Evolutionary conservation across 495 filamentous ascomycete genomes (phyloP).

Genomic region (Trichoderma gamsii): DNA sequence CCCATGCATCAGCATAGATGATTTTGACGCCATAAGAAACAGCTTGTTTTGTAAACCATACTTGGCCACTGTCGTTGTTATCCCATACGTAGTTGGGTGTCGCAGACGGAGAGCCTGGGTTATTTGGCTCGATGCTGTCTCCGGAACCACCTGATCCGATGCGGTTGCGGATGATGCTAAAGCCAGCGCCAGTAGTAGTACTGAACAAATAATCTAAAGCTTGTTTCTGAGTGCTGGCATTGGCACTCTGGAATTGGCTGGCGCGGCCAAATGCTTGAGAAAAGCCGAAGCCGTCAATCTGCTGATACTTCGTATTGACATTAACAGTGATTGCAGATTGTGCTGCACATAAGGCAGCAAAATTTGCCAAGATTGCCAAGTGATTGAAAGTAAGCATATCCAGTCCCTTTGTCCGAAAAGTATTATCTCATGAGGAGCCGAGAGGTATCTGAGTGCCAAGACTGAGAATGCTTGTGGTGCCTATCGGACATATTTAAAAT

Average conservation of each 20-base stretch:
- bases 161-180: conserved; percentile 49
- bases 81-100: conserved; percentile 41
- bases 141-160: conserved; percentile 30
- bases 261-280: conserved; percentile 34
- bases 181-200: conserved; percentile 41
- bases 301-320: conserved; percentile 28
- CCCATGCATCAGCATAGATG: conserved; percentile 52
- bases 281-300: conserved; percentile 44
- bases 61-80: conserved; percentile 40
- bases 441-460: too few relatives aligned
- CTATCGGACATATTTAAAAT: too few relatives aligned
- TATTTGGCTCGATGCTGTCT: conserved; percentile 38
- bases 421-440: background rate
- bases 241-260: conserved; percentile 37
- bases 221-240: conserved; percentile 26
- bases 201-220: conserved; percentile 46
- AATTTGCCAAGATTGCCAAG: background rate
- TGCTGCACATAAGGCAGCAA: background rate
- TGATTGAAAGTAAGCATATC: background rate
- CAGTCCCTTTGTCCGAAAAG: background rate
- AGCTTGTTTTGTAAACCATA: conserved; percentile 46
- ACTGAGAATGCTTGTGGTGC: too few relatives aligned
- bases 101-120: conserved; percentile 29
- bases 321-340: conserved; percentile 28
- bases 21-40: conserved; percentile 36